Evolutionary conservation across 441 rosid species (phyloP).

Genomic region (Omphalea diandra): DNA sequence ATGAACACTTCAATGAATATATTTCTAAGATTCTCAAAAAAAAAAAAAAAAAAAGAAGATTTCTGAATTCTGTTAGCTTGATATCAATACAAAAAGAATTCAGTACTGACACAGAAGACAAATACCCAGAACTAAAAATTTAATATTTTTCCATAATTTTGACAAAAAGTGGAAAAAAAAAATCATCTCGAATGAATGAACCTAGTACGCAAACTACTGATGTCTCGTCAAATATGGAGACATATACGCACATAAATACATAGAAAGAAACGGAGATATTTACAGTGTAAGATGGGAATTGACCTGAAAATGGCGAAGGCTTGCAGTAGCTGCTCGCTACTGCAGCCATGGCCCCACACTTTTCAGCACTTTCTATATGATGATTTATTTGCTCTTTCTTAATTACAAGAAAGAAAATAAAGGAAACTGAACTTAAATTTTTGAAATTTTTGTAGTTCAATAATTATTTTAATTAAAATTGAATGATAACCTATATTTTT

Average conservation of each 20-base stretch:
- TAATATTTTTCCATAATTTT: neutral
- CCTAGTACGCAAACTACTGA: neutral
- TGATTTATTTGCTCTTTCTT: neutral
- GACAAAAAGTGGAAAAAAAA: neutral
- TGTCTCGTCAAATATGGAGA: neutral
- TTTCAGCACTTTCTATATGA: neutral
- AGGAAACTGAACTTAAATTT: neutral
- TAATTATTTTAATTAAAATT: neutral
- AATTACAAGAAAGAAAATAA: neutral
- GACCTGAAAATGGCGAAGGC: constrained; percentile 58
- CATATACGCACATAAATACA: neutral
- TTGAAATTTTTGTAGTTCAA: too few relatives aligned
- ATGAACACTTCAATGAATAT: neutral
- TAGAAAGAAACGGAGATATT: constrained; percentile 20
- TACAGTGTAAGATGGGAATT: constrained; percentile 41
- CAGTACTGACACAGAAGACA: neutral
- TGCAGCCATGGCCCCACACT: constrained; percentile 53
- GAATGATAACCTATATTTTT: too few relatives aligned
- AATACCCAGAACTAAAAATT: constrained; percentile 1
- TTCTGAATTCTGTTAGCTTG: too few relatives aligned
- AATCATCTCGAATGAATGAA: neutral
- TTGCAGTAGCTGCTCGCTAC: constrained; percentile 51
- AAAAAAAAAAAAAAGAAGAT: too few relatives aligned
- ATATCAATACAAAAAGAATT: neutral
- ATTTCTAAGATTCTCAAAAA: too few relatives aligned